phyloP scores from a whole-genome alignment of 2,329 filamentous ascomycete species.

The Diaporthe caulivora region DNA sequence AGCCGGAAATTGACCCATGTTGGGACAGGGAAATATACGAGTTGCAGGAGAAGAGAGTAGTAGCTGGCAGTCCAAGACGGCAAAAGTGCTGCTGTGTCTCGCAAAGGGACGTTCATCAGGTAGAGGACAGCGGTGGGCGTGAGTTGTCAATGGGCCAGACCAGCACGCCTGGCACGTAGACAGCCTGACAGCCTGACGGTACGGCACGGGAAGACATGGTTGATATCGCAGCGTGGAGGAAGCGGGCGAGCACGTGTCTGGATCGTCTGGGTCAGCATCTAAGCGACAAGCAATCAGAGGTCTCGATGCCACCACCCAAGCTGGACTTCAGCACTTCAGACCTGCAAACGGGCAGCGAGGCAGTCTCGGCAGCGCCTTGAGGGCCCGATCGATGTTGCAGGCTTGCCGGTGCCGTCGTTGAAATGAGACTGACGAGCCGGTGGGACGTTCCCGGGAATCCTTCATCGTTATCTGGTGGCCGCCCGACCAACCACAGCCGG shows the following conservation, averaged over 20 bases:
- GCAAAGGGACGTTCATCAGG: not conserved
- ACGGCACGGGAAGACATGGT: too few species aligned
- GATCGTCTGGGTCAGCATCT: not conserved
- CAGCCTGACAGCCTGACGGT: not conserved
- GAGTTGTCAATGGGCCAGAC: not conserved
- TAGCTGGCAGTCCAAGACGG: not conserved
- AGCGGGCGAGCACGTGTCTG: not conserved
- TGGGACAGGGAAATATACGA: not conserved
- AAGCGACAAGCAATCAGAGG: not conserved
- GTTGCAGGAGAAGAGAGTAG: not conserved
- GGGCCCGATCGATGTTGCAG: not conserved
- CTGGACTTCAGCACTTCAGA: not conserved
- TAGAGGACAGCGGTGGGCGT: too few species aligned
- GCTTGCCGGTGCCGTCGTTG: not conserved
- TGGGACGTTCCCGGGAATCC: constrained; percentile 17
- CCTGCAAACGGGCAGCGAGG: not conserved
- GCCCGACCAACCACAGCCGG: constrained; percentile 12
- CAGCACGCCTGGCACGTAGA: not conserved
- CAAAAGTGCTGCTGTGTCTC: not conserved
- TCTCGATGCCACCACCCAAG: not conserved
- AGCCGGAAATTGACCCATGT: constrained; percentile 17
- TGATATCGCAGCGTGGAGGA: constrained; percentile 8
- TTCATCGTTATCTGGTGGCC: constrained; percentile 18
- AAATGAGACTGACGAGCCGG: not conserved
- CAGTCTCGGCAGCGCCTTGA: not conserved